These are phyloP conservation scores for Sphaerulina musiva DNA, from an alignment of 2,329 filamentous ascomycete genomes.

Conservation along the genomic window DNA sequence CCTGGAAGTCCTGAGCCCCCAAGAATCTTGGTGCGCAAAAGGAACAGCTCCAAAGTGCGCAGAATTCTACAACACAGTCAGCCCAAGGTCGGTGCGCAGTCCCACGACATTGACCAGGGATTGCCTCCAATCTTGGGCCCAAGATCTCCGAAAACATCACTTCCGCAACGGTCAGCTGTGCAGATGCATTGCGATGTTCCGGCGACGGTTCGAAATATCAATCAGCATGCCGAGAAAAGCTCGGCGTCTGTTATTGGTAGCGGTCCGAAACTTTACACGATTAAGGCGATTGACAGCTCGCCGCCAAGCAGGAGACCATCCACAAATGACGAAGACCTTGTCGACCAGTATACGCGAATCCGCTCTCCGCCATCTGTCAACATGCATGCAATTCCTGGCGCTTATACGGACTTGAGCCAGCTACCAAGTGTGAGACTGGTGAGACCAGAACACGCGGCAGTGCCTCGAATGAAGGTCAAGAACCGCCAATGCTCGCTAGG, in stretches of 20 bases:
- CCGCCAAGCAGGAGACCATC: constrained; percentile 8
- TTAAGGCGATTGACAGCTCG: constrained; percentile 2
- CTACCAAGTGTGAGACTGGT: constrained; percentile 27
- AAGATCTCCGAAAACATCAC: constrained; percentile 1
- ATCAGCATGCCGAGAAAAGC: constrained; percentile 5
- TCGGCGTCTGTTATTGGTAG: constrained; percentile 3
- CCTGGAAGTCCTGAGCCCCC: constrained; percentile 7
- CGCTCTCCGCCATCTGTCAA: not conserved
- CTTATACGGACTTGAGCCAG: constrained; percentile 11
- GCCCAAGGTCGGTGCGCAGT: not conserved
- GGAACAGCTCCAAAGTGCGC: constrained; percentile 8
- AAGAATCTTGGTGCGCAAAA: constrained; percentile 15
- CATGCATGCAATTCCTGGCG: not conserved
- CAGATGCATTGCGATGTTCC: not conserved
- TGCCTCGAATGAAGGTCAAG: constrained; percentile 14
- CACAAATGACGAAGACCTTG: not conserved
- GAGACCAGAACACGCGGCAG: constrained; percentile 27
- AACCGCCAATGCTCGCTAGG: constrained; percentile 20
- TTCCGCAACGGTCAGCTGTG: not conserved
- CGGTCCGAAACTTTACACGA: constrained; percentile 6
- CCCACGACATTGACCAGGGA: not conserved
- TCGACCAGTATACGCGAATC: not conserved
- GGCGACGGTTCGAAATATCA: not conserved
- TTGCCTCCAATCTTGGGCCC: not conserved
- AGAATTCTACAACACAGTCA: constrained; percentile 7